A percentile compares a stretch with the other conserved stretches of the same genome.
These are phyloP conservation scores for Sambucus nigra DNA, from an alignment of 129 eudicot species.

Conservation along the genomic window DNA sequence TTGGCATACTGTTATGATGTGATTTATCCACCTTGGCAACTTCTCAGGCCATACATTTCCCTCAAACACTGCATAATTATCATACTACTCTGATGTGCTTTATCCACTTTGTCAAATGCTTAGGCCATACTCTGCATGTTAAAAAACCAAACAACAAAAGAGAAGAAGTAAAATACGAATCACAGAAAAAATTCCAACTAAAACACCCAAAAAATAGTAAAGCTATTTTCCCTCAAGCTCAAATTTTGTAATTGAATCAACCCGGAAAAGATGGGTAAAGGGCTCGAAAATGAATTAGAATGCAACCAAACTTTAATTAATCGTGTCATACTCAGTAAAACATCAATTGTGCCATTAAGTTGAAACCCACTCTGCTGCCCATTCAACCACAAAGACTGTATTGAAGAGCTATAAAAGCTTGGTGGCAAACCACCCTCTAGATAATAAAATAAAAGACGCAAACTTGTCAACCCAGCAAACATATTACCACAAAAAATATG, in stretches of 20 bases:
- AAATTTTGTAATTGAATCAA: conserved; percentile 36
- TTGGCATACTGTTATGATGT: no score
- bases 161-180: no score
- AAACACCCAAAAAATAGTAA: no score
- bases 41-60: no score
- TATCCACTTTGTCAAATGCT: no score
- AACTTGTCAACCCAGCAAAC: conserved; percentile 36
- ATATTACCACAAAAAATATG: conserved; percentile 43
- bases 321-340: conserved; percentile 60
- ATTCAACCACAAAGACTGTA: conserved; percentile 67
- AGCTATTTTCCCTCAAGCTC: conserved; percentile 56
- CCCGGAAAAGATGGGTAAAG: conserved; percentile 59
- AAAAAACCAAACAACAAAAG: no score
- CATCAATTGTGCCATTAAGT: conserved; percentile 49
- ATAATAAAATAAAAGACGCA: conserved; percentile 40
- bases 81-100: no score
- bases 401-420: conserved; percentile 41
- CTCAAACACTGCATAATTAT: no score
- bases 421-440: conserved; percentile 55
- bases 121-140: no score
- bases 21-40: no score
- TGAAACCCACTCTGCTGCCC: conserved; percentile 42
- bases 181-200: no score
- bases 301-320: conserved; percentile 59
- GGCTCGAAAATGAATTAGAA: conserved; percentile 49